Conservation (phyloP, 208 protist genomes). For the Trichomonas vaginalis region DNA sequence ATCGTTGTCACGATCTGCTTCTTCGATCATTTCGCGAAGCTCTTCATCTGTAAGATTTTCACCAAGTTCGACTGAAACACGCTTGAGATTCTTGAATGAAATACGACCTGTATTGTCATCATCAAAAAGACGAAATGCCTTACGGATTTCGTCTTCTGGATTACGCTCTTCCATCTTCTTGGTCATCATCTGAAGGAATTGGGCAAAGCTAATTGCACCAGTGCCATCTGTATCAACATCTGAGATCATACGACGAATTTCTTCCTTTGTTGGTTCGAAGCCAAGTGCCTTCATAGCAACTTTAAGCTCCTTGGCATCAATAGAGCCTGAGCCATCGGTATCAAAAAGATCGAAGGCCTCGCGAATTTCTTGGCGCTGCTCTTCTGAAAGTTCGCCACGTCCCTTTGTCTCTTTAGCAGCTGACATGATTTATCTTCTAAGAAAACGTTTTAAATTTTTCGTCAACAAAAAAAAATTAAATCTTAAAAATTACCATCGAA, state of each 20-base stretch:
- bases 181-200: slow-evolving; percentile 65
- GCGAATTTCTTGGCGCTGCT: slow-evolving; percentile 92
- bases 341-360: slow-evolving; percentile 97
- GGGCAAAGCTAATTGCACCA: slow-evolving; percentile 57
- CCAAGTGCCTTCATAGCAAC: slow-evolving; percentile 94
- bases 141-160: slow-evolving; percentile 49
- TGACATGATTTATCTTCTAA: background rate
- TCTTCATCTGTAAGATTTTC: slow-evolving; percentile 59
- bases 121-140: slow-evolving; percentile 38
- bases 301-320: slow-evolving; percentile 97
- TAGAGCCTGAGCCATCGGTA: slow-evolving; percentile 50
- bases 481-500: no score
- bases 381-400: slow-evolving; percentile 69
- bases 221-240: slow-evolving; percentile 59
- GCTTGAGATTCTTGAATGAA: slow-evolving; percentile 73
- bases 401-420: background rate
- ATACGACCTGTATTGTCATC: slow-evolving; percentile 55
- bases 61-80: slow-evolving; percentile 53
- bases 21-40: slow-evolving; percentile 60
- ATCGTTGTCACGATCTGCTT: slow-evolving; percentile 54
- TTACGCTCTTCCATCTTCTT: slow-evolving; percentile 62
- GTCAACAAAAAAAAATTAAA: no score
- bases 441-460: background rate
- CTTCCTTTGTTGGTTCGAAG: slow-evolving; percentile 87
- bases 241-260: slow-evolving; percentile 56